A percentile compares a stretch with the other conserved stretches of the same genome.
These are phyloP conservation scores for Thelephora terrestris DNA, from an alignment of 1,284 basidiomycete species.

Conservation along the genomic window DNA sequence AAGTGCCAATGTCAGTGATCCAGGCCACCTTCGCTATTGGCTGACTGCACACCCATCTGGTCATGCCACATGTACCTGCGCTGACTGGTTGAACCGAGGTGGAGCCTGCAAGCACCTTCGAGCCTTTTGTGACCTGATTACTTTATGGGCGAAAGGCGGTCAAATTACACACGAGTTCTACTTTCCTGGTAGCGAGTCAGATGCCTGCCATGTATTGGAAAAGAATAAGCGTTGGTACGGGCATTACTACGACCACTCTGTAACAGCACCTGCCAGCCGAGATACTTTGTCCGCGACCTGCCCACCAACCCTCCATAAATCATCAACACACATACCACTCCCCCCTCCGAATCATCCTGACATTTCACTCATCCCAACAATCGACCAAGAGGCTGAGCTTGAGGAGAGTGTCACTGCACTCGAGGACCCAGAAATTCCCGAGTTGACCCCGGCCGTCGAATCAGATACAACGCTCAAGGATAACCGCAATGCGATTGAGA, in stretches of 20 bases:
- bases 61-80: slow-evolving; percentile 16
- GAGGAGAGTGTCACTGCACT: not conserved
- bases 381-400: not conserved
- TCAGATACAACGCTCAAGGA: too few species aligned
- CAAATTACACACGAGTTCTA: not conserved
- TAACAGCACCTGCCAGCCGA: not conserved
- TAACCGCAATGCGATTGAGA: not conserved
- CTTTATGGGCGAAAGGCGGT: not conserved
- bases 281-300: not conserved
- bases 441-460: too few species aligned
- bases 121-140: slow-evolving; percentile 8
- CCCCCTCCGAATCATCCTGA: not conserved
- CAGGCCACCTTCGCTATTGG: slow-evolving; percentile 3
- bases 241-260: not conserved
- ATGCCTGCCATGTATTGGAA: not conserved
- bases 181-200: not conserved
- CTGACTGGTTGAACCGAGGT: slow-evolving; percentile 15
- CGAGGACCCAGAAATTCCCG: not conserved
- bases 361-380: not conserved
- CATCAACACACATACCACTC: not conserved
- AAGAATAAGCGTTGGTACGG: not conserved
- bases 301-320: not conserved
- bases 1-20: not conserved
- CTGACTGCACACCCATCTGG: slow-evolving; percentile 6
- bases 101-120: slow-evolving; percentile 25